Evolutionary conservation across 1,284 basidiomycete species (phyloP), one percentile per base, ranked within the genome.

Genomic region (Sporisorium exsertum): DNA sequence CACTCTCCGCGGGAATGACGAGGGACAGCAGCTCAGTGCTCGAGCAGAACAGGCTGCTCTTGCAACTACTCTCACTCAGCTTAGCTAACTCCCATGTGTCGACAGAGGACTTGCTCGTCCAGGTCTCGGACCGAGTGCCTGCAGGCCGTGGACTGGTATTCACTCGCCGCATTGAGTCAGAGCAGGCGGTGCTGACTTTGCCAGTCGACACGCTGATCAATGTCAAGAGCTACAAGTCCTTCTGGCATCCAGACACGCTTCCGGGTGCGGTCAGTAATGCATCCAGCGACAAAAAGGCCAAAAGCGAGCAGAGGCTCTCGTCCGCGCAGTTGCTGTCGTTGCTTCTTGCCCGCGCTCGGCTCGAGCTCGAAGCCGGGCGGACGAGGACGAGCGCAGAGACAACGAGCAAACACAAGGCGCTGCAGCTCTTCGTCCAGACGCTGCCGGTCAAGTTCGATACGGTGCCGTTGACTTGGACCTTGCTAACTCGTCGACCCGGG

Each of bases 361-460:
- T 70, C 26, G 56, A 64, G 53, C n/a, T 46, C n/a, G 58, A 49
- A 6, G 16, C 46, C 32, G 47, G n/a, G 15, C 33, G 18, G 18
- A 22, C 20, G n/a, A 32, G 46, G 2, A 27, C 33, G 15, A 29
- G 12, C 26, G 26, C 24, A 24, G 37, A 40, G 26, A 40, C 18
- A 20, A 54, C 54, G 26, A 24, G 9, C 10, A 71, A 58, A n/a
- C 52, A 61, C 20, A 37, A 58, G 20, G 52, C 58, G n/a, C 45
- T 80, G n/a, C 45, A 56, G 20, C 50, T 71, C 2, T 80, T 81
- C 49, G 56, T 78, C 3, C 47, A 51, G 22, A 79, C 78, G 2
- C 58, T 81, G n/a, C 80, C 80, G 3, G 5, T 26, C 4, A 40
- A 4, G 2, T 81, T 81, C 43, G 58, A 58, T n/a, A 80, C 74